Evolutionary conservation across 176 grass and related monocot species (phyloP), one percentile per base, ranked within the genome.

Genomic region (Oryza glumipatula): DNA sequence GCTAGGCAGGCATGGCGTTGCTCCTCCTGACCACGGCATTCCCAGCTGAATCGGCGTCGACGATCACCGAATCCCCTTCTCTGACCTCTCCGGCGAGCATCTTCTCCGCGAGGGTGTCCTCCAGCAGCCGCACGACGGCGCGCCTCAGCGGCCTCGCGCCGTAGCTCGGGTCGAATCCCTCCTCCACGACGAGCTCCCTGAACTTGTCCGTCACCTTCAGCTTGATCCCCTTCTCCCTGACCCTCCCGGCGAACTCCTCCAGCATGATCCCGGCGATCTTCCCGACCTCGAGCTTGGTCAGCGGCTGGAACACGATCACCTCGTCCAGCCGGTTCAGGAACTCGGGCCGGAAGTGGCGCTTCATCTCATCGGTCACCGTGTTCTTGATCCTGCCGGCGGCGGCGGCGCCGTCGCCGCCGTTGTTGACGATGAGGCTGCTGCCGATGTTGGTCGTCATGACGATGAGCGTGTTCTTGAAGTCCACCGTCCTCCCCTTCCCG

Each of bases 391-490:
- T 85, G 70, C 90, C 84, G 46, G 94, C 94, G 77, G 89, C 92
- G 80, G 88, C 90, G 45, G 88, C 81, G 33, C 91, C 91, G 45
- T 90, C 81, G 33, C 91, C 91, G 10, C 94, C 94, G 71, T 96
- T 96, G 75, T 96, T 91, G 9, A 97, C 92, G 79, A 97, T 92
- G 35, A 36, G 4, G 9, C 92, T 97, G 88, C 92, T 97, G 30
- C 94, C 94, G 0, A 97, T 89, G 28, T 97, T 97, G 7, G 94
- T 94, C 30, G 92, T 97, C 94, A 97, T 94, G 61, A 97, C 94
- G 8, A 97, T 72, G 11, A 97, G 94, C 22, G 94, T 97, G 49
- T 97, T 97, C 80, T 97, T 97, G 76, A 97, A 97, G 82, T 97
- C 89, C 58, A 97, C 92, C 2, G 94, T 97, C 72, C 94, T 86